A percentile compares a stretch with the other conserved stretches of the same genome.
Conservation (phyloP, 177 flowering plant genomes). For the Tripterygium wilfordii region DNA sequence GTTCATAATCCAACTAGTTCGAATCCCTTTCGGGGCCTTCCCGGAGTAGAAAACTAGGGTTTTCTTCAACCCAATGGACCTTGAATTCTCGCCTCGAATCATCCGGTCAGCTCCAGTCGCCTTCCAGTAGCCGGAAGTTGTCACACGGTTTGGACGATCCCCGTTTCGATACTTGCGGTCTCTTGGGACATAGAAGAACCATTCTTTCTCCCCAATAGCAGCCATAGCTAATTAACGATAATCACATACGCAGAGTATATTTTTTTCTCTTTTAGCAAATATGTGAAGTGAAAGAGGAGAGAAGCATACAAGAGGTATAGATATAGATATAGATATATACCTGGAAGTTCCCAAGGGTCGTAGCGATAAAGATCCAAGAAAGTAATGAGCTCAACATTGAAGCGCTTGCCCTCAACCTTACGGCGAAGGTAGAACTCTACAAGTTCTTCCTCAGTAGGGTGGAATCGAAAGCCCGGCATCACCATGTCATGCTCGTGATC, state of each 20-base stretch:
- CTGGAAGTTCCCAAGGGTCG: constrained; percentile 99
- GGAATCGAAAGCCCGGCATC: constrained; percentile 98
- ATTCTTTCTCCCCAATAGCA: constrained; percentile 97
- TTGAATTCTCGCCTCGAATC: constrained; percentile 57
- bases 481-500: constrained; percentile 79
- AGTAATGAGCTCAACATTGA: constrained; percentile 92
- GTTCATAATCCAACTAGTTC: constrained; percentile 98
- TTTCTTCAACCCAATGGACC: constrained; percentile 88
- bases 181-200: constrained; percentile 97
- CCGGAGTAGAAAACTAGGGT: constrained; percentile 98
- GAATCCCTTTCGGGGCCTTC: constrained; percentile 91
- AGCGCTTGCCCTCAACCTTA: constrained; percentile 93
- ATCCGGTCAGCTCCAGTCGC: constrained; percentile 97
- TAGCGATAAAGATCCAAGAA: constrained; percentile 92
- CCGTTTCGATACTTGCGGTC: constrained; percentile 94
- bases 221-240: constrained; percentile 62
- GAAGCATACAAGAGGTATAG: neutral
- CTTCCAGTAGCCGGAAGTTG: constrained; percentile 98
- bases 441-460: constrained; percentile 96
- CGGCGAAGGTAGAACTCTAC: constrained; percentile 98
- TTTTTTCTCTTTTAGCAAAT: neutral
- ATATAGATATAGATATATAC: constrained; percentile 21
- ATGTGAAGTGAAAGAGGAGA: too few species aligned
- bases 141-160: constrained; percentile 91
- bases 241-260: neutral